Percentiles rank a stretch among this genome's conserved stretches.
phyloP scores from a whole-genome alignment of 768 basidiomycete species.

The Pseudohyphozyma bogoriensis region DNA sequence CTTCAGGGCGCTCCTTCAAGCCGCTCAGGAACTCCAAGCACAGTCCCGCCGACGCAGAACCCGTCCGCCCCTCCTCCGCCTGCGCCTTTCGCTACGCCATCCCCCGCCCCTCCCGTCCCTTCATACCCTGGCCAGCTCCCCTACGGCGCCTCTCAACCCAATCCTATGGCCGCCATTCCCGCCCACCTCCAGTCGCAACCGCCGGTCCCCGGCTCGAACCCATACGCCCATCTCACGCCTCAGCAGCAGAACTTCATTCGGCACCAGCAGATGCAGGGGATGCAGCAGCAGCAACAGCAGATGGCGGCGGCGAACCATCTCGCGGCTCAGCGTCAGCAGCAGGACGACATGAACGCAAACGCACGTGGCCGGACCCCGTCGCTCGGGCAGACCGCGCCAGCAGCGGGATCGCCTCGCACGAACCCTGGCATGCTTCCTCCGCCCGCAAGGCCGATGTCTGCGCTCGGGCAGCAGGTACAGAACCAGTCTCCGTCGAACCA shows the following conservation, averaged over 20 bases:
- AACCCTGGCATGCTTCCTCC: too few species aligned
- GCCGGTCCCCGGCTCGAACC: background rate
- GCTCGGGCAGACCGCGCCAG: background rate
- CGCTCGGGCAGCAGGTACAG: background rate
- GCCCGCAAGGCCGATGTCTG: background rate
- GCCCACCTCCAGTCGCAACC: slow-evolving; percentile 9
- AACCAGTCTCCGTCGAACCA: background rate
- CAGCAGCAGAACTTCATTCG: slow-evolving; percentile 22
- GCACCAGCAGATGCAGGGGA: slow-evolving; percentile 10
- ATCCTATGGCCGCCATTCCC: slow-evolving; percentile 13
- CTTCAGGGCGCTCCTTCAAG: slow-evolving; percentile 21
- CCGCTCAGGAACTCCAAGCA: too few species aligned
- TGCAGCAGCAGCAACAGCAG: slow-evolving; percentile 17
- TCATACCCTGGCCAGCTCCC: slow-evolving; percentile 1
- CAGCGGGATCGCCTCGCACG: too few species aligned
- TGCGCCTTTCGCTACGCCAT: slow-evolving; percentile 33
- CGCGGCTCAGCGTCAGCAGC: background rate
- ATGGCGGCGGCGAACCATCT: background rate
- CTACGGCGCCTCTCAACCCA: slow-evolving; percentile 11
- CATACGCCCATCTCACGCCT: slow-evolving; percentile 5
- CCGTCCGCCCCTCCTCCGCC: too few species aligned
- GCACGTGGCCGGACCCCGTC: background rate
- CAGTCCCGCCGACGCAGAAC: too few species aligned
- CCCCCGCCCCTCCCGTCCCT: slow-evolving; percentile 25
- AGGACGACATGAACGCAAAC: background rate